Evolutionary conservation across 306 rosid genomes (phyloP).

Genomic region (Vachellia pachyceras): DNA sequence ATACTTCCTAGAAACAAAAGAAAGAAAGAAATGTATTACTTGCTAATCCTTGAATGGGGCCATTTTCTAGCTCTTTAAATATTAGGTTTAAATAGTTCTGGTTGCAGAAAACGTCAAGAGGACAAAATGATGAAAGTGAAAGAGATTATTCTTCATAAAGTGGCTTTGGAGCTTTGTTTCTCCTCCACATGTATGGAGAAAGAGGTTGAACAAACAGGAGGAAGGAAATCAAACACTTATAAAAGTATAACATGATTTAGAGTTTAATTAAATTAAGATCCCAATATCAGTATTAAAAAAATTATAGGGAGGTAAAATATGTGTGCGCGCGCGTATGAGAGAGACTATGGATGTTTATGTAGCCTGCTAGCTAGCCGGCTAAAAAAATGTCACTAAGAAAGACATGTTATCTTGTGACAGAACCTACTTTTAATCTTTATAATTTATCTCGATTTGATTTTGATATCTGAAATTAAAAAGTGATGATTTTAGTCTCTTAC

Average conservation of each 20-base stretch:
- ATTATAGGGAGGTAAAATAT: background rate
- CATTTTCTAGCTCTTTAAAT: background rate
- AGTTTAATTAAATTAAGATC: background rate
- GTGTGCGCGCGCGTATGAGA: too few relatives aligned
- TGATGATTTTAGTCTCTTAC: too few relatives aligned
- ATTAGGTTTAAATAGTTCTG: background rate
- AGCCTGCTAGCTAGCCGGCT: too few relatives aligned
- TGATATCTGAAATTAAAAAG: too few relatives aligned
- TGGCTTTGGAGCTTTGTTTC: constrained; percentile 39
- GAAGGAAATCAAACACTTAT: background rate
- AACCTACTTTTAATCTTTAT: too few relatives aligned
- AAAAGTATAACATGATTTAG: background rate
- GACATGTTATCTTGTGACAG: too few relatives aligned
- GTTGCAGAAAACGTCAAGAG: constrained; percentile 20
- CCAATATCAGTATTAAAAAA: background rate
- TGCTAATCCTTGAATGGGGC: background rate
- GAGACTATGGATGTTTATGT: too few relatives aligned
- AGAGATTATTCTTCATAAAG: constrained; percentile 30
- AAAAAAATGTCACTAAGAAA: too few relatives aligned
- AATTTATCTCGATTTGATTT: too few relatives aligned
- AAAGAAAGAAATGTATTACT: background rate
- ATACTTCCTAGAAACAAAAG: background rate
- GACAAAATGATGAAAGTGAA: constrained; percentile 4
- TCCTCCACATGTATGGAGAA: constrained; percentile 20
- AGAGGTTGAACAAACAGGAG: background rate